Percentiles rank a stretch among this genome's conserved stretches.
Evolutionary conservation across 257 asterid genomes (phyloP).

Genomic region (Agastache rugosa): DNA sequence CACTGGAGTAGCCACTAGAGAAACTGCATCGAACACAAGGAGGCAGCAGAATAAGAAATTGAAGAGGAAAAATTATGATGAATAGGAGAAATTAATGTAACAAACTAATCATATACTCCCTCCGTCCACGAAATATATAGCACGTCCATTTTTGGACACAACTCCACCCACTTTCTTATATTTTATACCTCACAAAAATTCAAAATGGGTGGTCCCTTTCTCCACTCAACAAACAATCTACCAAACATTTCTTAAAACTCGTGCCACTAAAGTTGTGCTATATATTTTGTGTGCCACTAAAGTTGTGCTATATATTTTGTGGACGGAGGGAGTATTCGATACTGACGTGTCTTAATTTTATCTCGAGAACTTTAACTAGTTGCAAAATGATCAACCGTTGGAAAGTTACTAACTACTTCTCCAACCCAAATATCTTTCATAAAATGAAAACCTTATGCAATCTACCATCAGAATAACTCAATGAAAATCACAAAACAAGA

Average conservation of each 20-base stretch:
- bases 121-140: too few species aligned
- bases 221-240: too few species aligned
- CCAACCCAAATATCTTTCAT: background rate
- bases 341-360: background rate
- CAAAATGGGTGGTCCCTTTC: too few species aligned
- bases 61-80: constrained; percentile 1
- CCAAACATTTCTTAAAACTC: too few species aligned
- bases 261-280: too few species aligned
- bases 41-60: constrained; percentile 18
- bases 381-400: background rate
- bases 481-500: background rate
- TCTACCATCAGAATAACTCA: background rate
- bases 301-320: too few species aligned
- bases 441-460: background rate
- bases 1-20: constrained; percentile 80
- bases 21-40: constrained; percentile 61
- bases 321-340: too few species aligned
- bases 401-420: background rate
- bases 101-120: background rate
- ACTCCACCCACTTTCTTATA: too few species aligned
- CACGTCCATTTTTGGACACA: too few species aligned
- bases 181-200: too few species aligned
- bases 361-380: background rate
- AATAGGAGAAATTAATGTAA: background rate
- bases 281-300: too few species aligned